Conservation (phyloP, 1,139 yeast species). For the Casaregolazyma lundiana region DNA sequence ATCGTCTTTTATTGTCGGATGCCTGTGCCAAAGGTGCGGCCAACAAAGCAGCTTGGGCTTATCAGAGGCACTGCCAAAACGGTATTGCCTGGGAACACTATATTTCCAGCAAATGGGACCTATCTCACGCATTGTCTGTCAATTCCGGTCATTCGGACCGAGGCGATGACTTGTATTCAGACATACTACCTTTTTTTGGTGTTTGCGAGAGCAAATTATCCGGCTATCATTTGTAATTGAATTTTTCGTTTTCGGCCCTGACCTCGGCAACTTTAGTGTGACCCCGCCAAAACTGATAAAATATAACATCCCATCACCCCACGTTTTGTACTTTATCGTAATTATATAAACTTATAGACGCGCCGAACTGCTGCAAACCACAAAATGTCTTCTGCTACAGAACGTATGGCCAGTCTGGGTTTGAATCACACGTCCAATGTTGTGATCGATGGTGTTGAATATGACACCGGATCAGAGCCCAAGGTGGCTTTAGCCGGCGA, state of each 20-base stretch:
- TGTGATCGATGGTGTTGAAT: constrained; percentile 27
- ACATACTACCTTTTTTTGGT: background rate
- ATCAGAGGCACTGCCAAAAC: constrained; percentile 16
- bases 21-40: constrained; percentile 98
- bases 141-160: background rate
- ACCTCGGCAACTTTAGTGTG: background rate
- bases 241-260: background rate
- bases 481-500: constrained; percentile 42
- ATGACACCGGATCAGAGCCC: constrained; percentile 35
- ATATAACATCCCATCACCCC: background rate
- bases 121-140: background rate
- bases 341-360: background rate
- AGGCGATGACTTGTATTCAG: background rate
- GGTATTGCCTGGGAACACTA: constrained; percentile 23
- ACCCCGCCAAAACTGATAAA: background rate
- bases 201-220: background rate
- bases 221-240: background rate
- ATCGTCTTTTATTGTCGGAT: constrained; percentile 70
- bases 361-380: background rate
- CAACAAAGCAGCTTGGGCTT: constrained; percentile 71
- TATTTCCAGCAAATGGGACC: constrained; percentile 10
- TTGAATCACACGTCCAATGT: constrained; percentile 27
- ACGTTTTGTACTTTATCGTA: background rate
- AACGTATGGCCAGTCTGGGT: constrained; percentile 9
- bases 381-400: background rate